A percentile compares a stretch with the other conserved stretches of the same genome.
These are phyloP conservation scores for Rhizopus sp. DNA, from an alignment of 371 early-diverging fungal genomes.

Conservation along the genomic window DNA sequence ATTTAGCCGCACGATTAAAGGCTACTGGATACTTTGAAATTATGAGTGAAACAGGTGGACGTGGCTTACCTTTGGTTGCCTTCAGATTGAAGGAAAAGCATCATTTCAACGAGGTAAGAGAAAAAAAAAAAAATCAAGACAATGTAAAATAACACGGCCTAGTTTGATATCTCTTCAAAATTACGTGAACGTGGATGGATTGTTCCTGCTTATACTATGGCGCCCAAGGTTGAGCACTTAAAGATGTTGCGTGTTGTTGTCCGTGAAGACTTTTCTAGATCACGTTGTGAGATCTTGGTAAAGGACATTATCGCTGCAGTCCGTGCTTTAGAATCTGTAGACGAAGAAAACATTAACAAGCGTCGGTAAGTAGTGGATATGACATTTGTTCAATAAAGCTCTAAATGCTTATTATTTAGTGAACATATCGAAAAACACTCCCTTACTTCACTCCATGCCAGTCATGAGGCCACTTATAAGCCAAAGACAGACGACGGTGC, in stretches of 20 bases:
- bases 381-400: too few species aligned
- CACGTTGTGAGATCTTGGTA: conserved; percentile 35
- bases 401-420: too few species aligned
- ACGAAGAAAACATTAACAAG: too few species aligned
- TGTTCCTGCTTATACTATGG: conserved; percentile 56
- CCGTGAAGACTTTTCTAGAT: conserved; percentile 42
- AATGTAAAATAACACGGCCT: not conserved
- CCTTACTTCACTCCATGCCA: too few species aligned
- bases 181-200: conserved; percentile 66
- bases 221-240: conserved; percentile 30
- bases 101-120: conserved; percentile 1
- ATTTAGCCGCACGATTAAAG: conserved; percentile 53
- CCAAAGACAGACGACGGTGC: too few species aligned
- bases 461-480: too few species aligned
- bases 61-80: conserved; percentile 71
- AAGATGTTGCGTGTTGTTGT: conserved; percentile 45
- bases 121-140: conserved; percentile 34
- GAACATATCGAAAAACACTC: too few species aligned
- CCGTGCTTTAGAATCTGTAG: too few species aligned
- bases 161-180: conserved; percentile 53
- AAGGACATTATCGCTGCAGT: conserved; percentile 24
- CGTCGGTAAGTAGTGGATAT: too few species aligned
- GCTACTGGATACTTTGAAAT: conserved; percentile 63
- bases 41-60: conserved; percentile 43
- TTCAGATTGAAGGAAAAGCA: conserved; percentile 46